Evolutionary conservation across 2,329 filamentous ascomycete species (phyloP).

Genomic region (Hypoxylon sp.): DNA sequence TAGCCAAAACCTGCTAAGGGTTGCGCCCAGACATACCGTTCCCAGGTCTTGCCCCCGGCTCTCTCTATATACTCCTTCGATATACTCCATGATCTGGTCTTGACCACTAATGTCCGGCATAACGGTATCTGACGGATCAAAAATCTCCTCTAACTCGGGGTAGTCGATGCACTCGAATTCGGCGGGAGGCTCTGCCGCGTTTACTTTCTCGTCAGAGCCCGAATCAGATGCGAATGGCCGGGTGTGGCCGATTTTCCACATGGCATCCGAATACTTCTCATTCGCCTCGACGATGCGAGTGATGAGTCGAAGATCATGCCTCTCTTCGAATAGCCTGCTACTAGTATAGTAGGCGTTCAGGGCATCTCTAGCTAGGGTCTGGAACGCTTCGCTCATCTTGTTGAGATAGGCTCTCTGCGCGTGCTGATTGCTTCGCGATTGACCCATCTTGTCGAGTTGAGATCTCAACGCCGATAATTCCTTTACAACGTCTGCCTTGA

Average conservation of each 20-base stretch:
- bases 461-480: slow-evolving; percentile 33
- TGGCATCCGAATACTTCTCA: slow-evolving; percentile 45
- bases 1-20: not conserved
- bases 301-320: slow-evolving; percentile 49
- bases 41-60: slow-evolving; percentile 62
- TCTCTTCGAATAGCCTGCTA: slow-evolving; percentile 40
- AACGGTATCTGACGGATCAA: slow-evolving; percentile 47
- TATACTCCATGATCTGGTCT: slow-evolving; percentile 61
- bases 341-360: slow-evolving; percentile 49
- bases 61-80: slow-evolving; percentile 58
- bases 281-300: slow-evolving; percentile 51
- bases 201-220: not conserved
- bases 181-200: not conserved
- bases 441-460: slow-evolving; percentile 45
- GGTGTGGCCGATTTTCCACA: slow-evolving; percentile 52
- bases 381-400: slow-evolving; percentile 51
- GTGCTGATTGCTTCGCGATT: slow-evolving; percentile 46
- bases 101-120: slow-evolving; percentile 30
- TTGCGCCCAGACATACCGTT: slow-evolving; percentile 48
- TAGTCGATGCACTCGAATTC: slow-evolving; percentile 9
- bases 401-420: slow-evolving; percentile 51
- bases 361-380: slow-evolving; percentile 46
- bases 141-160: slow-evolving; percentile 50
- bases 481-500: slow-evolving; percentile 47
- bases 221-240: slow-evolving; percentile 40